Conservation (phyloP, 441 rosid species). For the Syzygium syzygioides region DNA sequence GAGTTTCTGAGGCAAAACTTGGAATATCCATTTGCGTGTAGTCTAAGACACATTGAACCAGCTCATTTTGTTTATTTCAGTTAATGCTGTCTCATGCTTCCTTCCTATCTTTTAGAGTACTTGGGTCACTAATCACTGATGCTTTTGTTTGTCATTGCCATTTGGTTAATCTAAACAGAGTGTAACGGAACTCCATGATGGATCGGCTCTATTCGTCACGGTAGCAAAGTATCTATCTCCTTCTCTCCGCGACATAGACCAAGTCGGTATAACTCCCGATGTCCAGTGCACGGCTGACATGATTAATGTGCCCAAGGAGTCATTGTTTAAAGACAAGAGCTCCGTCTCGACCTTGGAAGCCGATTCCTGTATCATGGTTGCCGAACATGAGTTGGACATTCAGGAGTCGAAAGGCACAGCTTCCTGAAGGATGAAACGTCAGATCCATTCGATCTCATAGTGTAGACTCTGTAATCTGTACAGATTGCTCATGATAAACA, state of each 20-base stretch:
- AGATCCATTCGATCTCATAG: not conserved
- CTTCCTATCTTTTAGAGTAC: not conserved
- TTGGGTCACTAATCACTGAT: not conserved
- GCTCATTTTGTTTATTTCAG: not conserved
- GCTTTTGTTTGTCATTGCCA: not conserved
- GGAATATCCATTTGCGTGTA: not conserved
- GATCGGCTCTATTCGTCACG: constrained; percentile 80
- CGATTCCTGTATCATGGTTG: constrained; percentile 87
- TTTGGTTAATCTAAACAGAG: constrained; percentile 32
- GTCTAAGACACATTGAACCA: not conserved
- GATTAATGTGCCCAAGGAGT: constrained; percentile 37
- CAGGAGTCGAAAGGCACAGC: constrained; percentile 60
- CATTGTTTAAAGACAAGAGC: constrained; percentile 31
- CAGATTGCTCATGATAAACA: not conserved
- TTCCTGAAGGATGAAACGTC: constrained; percentile 27
- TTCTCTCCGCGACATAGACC: constrained; percentile 19
- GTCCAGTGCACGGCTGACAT: constrained; percentile 22
- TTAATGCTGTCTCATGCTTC: not conserved
- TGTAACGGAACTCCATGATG: constrained; percentile 78
- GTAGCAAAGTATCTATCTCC: constrained; percentile 82
- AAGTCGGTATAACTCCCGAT: constrained; percentile 39
- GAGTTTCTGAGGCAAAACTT: not conserved
- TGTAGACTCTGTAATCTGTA: not conserved
- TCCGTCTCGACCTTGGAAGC: constrained; percentile 60
- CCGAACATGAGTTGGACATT: constrained; percentile 73